A percentile compares a stretch with the other conserved stretches of the same genome.
Evolutionary conservation across 768 basidiomycete genomes (phyloP).

Genomic region (Leccinum incarnatum): DNA sequence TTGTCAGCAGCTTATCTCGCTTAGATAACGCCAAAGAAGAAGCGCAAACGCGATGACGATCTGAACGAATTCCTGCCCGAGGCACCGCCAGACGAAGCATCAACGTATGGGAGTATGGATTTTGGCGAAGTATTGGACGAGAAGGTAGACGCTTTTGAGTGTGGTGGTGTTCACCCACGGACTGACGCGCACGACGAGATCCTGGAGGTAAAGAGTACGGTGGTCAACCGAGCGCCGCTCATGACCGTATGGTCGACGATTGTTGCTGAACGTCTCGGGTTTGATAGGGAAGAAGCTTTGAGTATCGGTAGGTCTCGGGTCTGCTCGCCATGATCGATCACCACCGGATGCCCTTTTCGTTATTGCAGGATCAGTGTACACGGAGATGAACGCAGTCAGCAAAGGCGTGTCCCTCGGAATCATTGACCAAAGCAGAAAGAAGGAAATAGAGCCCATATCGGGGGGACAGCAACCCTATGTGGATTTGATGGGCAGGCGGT

Average conservation of each 20-base stretch:
- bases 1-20: constrained; percentile 1
- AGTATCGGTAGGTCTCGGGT: constrained; percentile 70
- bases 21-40: constrained; percentile 53
- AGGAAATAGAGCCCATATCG: constrained; percentile 51
- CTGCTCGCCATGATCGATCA: background rate
- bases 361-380: constrained; percentile 79
- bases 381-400: constrained; percentile 85
- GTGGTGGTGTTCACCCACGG: background rate
- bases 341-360: background rate
- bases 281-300: constrained; percentile 84
- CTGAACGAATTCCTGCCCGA: constrained; percentile 60
- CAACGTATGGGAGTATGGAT: constrained; percentile 52
- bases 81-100: constrained; percentile 48
- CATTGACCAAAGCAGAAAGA: constrained; percentile 53
- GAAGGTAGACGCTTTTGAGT: constrained; percentile 39
- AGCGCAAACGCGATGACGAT: constrained; percentile 41
- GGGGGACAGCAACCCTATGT: constrained; percentile 77
- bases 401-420: constrained; percentile 86
- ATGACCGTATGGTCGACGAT: constrained; percentile 93
- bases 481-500: constrained; percentile 80
- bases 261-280: constrained; percentile 84
- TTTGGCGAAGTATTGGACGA: constrained; percentile 76
- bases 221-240: constrained; percentile 89
- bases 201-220: constrained; percentile 55
- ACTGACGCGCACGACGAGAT: constrained; percentile 38